Conservation (phyloP, 805 yeast genomes). For the Kurtzmaniella fragi region DNA sequence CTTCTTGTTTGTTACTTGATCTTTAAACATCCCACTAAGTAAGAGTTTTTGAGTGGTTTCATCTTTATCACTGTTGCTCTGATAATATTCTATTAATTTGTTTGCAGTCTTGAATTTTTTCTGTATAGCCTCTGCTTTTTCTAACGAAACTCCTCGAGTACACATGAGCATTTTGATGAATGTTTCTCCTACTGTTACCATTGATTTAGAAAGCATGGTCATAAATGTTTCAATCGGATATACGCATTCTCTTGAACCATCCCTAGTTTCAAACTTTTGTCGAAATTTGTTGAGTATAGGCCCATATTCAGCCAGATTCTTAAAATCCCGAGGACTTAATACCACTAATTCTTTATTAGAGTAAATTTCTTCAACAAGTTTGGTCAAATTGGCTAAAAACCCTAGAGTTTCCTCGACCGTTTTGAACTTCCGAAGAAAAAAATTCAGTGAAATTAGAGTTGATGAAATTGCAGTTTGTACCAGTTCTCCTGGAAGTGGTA, state of each 20-base stretch:
- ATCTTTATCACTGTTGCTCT: constrained; percentile 12
- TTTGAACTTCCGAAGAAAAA: constrained; percentile 62
- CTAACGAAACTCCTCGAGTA: constrained; percentile 74
- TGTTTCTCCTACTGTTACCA: constrained; percentile 70
- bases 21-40: constrained; percentile 23
- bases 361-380: constrained; percentile 37
- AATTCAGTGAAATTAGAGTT: constrained; percentile 60
- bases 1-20: constrained; percentile 47
- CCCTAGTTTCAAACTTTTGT: constrained; percentile 32
- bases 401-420: constrained; percentile 71
- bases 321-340: constrained; percentile 45
- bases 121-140: constrained; percentile 80
- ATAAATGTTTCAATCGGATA: constrained; percentile 45
- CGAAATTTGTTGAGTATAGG: constrained; percentile 39
- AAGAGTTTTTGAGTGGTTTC: constrained; percentile 28
- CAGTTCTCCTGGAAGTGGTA: constrained; percentile 36
- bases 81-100: constrained; percentile 44
- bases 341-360: constrained; percentile 36
- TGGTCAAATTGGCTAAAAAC: constrained; percentile 49
- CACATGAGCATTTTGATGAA: constrained; percentile 75
- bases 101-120: constrained; percentile 65
- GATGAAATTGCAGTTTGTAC: constrained; percentile 72
- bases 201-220: constrained; percentile 62
- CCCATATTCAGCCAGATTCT: constrained; percentile 48
- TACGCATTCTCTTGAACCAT: constrained; percentile 29